Percentiles rank a stretch among this genome's conserved stretches.
phyloP scores from a whole-genome alignment of 176 grass and related monocot genomes.

The Aegilops speltoides region DNA sequence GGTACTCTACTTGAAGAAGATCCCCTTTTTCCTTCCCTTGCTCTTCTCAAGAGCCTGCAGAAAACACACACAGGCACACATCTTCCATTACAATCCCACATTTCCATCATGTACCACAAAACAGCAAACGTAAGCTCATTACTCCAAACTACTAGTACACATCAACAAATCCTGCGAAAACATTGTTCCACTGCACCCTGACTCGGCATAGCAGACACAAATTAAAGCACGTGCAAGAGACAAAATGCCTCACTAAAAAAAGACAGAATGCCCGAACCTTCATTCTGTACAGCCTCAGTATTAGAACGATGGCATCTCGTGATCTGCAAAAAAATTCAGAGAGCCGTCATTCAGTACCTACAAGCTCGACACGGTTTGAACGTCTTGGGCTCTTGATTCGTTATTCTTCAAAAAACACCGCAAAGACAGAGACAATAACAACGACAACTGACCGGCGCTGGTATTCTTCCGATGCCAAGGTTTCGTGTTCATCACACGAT shows the following conservation, averaged over 20 bases:
- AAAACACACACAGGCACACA: background rate
- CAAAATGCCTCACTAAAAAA: background rate
- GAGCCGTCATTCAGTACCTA: background rate
- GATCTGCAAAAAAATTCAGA: conserved; percentile 45
- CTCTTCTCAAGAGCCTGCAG: conserved; percentile 79
- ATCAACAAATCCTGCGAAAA: background rate
- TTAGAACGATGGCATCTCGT: conserved; percentile 84
- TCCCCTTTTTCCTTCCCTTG: conserved; percentile 57
- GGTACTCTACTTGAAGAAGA: too few species aligned
- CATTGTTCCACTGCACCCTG: background rate
- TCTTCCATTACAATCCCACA: background rate
- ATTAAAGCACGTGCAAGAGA: background rate
- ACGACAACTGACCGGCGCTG: background rate
- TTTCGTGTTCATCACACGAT: background rate
- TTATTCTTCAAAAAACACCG: background rate
- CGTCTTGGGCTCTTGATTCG: background rate
- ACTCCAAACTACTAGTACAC: background rate
- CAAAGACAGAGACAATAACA: background rate
- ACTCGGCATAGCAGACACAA: background rate
- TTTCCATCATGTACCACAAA: background rate
- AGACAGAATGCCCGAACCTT: conserved; percentile 43
- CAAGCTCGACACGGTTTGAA: background rate
- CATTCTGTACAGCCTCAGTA: conserved; percentile 67
- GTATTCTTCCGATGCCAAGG: background rate
- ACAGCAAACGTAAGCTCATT: background rate